Evolutionary conservation across 352 stramenopile species (phyloP).

Genomic region (Phytophthora chlamydospora): DNA sequence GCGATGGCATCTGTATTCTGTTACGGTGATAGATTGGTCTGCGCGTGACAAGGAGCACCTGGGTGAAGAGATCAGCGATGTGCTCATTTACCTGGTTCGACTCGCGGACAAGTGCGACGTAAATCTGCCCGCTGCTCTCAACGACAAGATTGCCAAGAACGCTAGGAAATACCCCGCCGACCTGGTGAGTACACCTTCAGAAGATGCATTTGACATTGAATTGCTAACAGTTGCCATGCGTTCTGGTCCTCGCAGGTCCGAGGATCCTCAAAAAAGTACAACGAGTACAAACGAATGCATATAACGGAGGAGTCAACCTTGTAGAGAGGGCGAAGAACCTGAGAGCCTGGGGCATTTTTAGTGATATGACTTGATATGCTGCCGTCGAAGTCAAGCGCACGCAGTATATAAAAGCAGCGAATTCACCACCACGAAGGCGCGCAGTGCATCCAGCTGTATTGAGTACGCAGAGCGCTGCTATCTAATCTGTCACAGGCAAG

Average conservation of each 20-base stretch:
- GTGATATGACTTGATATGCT: neutral
- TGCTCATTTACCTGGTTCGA: conserved; percentile 96
- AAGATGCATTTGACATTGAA: neutral
- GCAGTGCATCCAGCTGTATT: conserved; percentile 38
- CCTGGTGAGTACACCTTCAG: conserved; percentile 28
- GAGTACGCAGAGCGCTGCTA: conserved; percentile 28
- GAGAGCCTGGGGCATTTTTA: conserved; percentile 1
- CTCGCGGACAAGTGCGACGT: conserved; percentile 94
- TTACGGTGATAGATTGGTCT: conserved; percentile 59
- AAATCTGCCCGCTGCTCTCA: conserved; percentile 86
- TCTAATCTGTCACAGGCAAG: conserved; percentile 25
- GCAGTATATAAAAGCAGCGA: conserved; percentile 33
- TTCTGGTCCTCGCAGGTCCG: conserved; percentile 39
- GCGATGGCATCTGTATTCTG: neutral
- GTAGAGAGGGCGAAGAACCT: conserved; percentile 25
- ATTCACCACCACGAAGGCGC: conserved; percentile 29
- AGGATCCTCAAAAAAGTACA: conserved; percentile 83
- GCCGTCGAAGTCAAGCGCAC: neutral
- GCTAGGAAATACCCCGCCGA: conserved; percentile 82
- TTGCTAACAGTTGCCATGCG: neutral
- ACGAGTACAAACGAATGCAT: conserved; percentile 75
- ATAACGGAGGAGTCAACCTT: conserved; percentile 52
- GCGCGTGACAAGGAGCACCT: conserved; percentile 90
- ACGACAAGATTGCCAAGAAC: conserved; percentile 94
- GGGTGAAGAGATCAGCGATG: conserved; percentile 96